Conservation (phyloP, 202 grass and related monocot species). For the Panicum virgatum region DNA sequence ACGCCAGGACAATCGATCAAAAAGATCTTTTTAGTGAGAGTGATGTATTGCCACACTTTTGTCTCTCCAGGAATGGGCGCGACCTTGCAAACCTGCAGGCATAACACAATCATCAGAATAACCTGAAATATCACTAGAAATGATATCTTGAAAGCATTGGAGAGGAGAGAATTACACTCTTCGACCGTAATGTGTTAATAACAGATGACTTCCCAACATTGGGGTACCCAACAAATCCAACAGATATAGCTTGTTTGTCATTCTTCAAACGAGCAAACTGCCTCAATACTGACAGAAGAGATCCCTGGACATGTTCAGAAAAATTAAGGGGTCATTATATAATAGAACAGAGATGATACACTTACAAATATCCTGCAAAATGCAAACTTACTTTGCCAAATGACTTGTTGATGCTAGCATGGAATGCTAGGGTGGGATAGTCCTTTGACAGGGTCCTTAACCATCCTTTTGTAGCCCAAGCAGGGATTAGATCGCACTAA, state of each 20-base stretch:
- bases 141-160: constrained; percentile 15
- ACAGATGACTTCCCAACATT: constrained; percentile 99
- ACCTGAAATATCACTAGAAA: not conserved
- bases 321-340: not conserved
- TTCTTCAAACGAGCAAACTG: constrained; percentile 94
- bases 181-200: constrained; percentile 95
- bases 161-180: constrained; percentile 69
- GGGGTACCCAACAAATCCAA: constrained; percentile 98
- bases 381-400: constrained; percentile 83
- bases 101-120: constrained; percentile 27
- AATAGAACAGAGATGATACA: not conserved
- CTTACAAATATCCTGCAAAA: not conserved
- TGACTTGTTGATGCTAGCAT: constrained; percentile 93
- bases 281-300: constrained; percentile 90
- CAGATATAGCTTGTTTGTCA: constrained; percentile 98
- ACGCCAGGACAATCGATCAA: constrained; percentile 97
- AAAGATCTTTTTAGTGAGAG: constrained; percentile 93
- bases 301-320: constrained; percentile 59
- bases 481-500: constrained; percentile 94
- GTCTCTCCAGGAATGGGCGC: constrained; percentile 97
- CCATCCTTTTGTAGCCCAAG: constrained; percentile 99
- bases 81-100: constrained; percentile 88
- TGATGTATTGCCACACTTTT: constrained; percentile 99
- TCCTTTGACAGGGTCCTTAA: constrained; percentile 75
- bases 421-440: constrained; percentile 94